Evolutionary conservation across 257 asterid genomes (phyloP), one percentile per base, ranked within the genome.

Genomic region (Lithospermum erythrorhizon): DNA sequence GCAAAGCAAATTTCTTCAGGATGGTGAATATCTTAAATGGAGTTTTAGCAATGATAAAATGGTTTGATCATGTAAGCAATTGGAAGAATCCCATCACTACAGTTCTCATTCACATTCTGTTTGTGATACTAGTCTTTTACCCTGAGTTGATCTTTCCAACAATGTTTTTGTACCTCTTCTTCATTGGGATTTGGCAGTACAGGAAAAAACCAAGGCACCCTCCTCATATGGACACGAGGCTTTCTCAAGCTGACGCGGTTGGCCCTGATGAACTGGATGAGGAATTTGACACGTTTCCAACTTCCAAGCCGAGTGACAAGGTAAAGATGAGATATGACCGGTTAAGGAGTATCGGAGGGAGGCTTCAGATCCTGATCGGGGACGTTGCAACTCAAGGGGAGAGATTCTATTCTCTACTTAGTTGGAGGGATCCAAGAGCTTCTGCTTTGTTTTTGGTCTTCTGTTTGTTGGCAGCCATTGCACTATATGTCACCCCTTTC

Each of bases 21-120:
- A 57, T 85, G 59, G 71, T 74, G 74, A 68, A 70, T 30, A 65
- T 88, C 60, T 41, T 85, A 74, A 66, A 77, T 64, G 93, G 93
- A 0, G 59, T 70, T 21, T 11, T 64, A 9, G 74, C 72, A 0
- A 45, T 83, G 3, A 85, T 69, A 1, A 85, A 72, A 62, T 88
- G 96, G 96, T 83, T 88, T 47, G 76, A 85, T 65, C 87, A 85
- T 58, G 69, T 88, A 10, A 76, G 96, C 75, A 69, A 78, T 0
- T 88, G 96, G 96, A 85, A 77, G 49, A 88, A 88, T 63, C 96
- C 96, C 2, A n/a, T 88, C 0, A 88, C 96, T 0, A 85, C 96
- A 19, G 65, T 88, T 49, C 87, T 88, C 18, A 88, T 85, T 14
- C 96, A 88, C 70, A 51, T 80, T 6, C 82, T 88, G 14, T 73